Conservation (phyloP, 306 rosid species). For the Comarum palustre region DNA sequence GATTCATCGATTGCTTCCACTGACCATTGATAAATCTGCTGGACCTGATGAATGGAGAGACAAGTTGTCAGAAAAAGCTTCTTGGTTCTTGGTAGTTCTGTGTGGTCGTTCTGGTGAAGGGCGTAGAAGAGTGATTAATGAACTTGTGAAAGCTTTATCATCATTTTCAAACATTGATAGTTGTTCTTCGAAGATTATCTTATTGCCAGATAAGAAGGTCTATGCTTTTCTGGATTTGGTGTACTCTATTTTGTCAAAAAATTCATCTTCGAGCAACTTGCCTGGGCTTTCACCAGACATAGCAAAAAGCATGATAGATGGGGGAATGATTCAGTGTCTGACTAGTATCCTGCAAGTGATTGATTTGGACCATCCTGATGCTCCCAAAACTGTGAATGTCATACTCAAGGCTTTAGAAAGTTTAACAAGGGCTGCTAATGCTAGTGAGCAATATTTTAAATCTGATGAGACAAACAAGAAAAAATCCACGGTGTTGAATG, state of each 20-base stretch:
- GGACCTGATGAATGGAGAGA: constrained; percentile 98
- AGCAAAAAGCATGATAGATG: constrained; percentile 96
- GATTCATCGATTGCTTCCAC: constrained; percentile 70
- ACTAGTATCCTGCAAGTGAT: constrained; percentile 82
- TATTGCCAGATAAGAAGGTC: constrained; percentile 83
- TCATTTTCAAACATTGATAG: constrained; percentile 61
- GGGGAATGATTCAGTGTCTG: constrained; percentile 82
- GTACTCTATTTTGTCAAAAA: constrained; percentile 82
- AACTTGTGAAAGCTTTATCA: constrained; percentile 71
- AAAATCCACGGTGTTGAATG: constrained; percentile 55
- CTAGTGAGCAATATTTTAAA: constrained; percentile 75
- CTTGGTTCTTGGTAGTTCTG: constrained; percentile 84
- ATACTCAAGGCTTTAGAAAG: constrained; percentile 85
- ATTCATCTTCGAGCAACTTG: constrained; percentile 79
- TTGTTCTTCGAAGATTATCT: constrained; percentile 50
- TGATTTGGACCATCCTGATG: constrained; percentile 98
- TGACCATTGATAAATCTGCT: constrained; percentile 76
- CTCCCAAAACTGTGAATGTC: constrained; percentile 84
- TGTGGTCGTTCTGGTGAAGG: constrained; percentile 98
- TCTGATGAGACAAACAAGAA: constrained; percentile 72
- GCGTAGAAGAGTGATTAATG: constrained; percentile 80
- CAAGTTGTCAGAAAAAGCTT: constrained; percentile 89
- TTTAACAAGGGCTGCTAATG: constrained; percentile 94
- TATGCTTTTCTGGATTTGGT: constrained; percentile 79
- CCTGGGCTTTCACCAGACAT: constrained; percentile 95